Base-by-base conservation (phyloP, 345 rosid genomes). In the Dovyalis caffra region DNA sequence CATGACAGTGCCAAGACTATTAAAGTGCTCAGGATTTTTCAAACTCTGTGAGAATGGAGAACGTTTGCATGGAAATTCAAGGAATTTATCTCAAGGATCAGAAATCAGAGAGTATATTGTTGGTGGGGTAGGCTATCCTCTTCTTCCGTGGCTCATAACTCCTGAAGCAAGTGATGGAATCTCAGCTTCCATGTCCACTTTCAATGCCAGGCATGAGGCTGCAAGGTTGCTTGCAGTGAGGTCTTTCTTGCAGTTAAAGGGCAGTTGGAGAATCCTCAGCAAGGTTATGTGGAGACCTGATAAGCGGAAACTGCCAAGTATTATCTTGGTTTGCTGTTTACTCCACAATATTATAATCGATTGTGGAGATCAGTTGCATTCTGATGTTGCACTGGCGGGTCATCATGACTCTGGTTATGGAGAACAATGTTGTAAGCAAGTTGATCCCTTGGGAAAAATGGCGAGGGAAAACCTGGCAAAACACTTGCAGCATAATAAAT, bases 241-340 rank as follows among this genome's bases (percentile, higher is more conserved):
- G 37, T 89, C 95, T 25, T 86, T 92, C 78, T 83, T 83, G 68
- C 97, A 91, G 79, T 84, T 90, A 5, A 95, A 91, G 79, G 97
- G 98, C 38, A 90, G 94, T 79, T 91, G 99, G 98, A 89, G 98
- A 79, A 92, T 95, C 60, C 95, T 92, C 47, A 90, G 87, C 88
- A 91, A 91, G 80, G 97, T 92, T 16, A 91, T 88, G 97, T 92
- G 99, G 99, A 92, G 97, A 77, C 97, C 97, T 6, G 97, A 95
- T 78, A 91, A 90, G 78, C 85, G 90, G 80, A 95, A 95, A 72
- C 87, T 92, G 51, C 97, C 97, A 1, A 91, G 99, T 77, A 88
- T 92, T 28, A 90, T 95, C 69, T 72, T 95, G 80, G 94, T 93
- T 20, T 91, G 98, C 63, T 95, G 96, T 85, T 79, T 93, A 68